Conservation (phyloP, 2,329 filamentous ascomycete genomes). For the Scedosporium aurantiacum region DNA sequence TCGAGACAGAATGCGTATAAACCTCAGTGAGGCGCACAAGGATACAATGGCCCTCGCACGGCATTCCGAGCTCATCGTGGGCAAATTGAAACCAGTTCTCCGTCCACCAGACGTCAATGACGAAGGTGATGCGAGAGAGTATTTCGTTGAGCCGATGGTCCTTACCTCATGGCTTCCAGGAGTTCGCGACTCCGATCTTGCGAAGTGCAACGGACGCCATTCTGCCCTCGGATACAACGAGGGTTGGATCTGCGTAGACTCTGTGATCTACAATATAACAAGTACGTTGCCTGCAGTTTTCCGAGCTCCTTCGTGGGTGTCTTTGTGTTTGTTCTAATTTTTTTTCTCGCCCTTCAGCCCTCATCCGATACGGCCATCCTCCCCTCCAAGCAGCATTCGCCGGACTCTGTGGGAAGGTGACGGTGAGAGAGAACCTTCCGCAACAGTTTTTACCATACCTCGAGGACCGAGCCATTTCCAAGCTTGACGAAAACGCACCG, state of each 20-base stretch:
- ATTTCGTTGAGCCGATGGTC: not conserved
- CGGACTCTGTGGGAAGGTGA: too few relatives aligned
- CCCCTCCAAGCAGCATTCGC: too few relatives aligned
- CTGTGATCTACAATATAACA: conserved; percentile 10
- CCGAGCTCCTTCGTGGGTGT: not conserved
- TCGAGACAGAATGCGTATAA: not conserved
- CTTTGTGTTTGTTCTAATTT: not conserved
- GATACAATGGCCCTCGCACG: conserved; percentile 5
- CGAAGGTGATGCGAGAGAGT: too few relatives aligned
- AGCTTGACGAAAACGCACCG: not conserved
- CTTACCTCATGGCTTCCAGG: not conserved
- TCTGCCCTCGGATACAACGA: not conserved
- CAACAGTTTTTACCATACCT: too few relatives aligned
- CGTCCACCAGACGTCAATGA: too few relatives aligned
- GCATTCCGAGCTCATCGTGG: conserved; percentile 3
- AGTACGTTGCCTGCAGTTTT: conserved; percentile 2
- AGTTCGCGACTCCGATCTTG: not conserved
- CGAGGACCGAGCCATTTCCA: not conserved
- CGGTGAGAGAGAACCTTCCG: too few relatives aligned
- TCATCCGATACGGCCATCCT: too few relatives aligned
- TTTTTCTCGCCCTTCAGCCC: not conserved
- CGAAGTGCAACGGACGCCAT: not conserved
- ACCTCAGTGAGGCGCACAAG: not conserved
- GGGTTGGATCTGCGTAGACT: conserved; percentile 6
- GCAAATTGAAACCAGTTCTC: not conserved